A percentile compares a stretch with the other conserved stretches of the same genome.
These are phyloP conservation scores for Phanerochaete sordida DNA, from an alignment of 768 basidiomycete genomes.

Conservation along the genomic window DNA sequence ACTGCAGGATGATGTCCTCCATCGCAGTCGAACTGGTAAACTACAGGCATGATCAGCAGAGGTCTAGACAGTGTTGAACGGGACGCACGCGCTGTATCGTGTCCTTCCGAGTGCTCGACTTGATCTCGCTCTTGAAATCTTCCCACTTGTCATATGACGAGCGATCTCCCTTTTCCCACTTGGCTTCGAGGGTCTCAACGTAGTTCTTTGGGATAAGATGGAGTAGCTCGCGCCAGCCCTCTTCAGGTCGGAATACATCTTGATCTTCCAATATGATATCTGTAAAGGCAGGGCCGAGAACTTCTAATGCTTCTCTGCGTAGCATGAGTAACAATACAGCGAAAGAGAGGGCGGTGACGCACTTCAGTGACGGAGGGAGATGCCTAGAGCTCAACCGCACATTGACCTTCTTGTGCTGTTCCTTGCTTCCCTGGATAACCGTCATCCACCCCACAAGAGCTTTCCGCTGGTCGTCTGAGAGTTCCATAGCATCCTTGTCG, in stretches of 20 bases:
- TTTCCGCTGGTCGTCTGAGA: constrained; percentile 89
- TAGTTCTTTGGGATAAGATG: constrained; percentile 61
- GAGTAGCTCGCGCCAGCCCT: constrained; percentile 74
- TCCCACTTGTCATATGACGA: constrained; percentile 74
- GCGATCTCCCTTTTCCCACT: constrained; percentile 54
- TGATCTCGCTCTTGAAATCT: constrained; percentile 50
- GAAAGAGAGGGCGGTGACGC: constrained; percentile 8
- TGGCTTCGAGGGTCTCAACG: constrained; percentile 42
- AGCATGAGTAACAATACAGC: background rate
- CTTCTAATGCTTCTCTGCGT: constrained; percentile 32
- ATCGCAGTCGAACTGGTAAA: constrained; percentile 43
- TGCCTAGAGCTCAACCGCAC: constrained; percentile 45
- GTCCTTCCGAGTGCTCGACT: constrained; percentile 8
- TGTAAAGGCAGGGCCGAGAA: constrained; percentile 54
- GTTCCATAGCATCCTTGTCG: constrained; percentile 79
- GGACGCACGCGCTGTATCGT: constrained; percentile 31
- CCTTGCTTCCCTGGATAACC: constrained; percentile 77
- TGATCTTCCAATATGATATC: constrained; percentile 78
- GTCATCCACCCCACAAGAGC: constrained; percentile 86
- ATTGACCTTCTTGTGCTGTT: constrained; percentile 80
- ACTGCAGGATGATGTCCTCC: constrained; percentile 89
- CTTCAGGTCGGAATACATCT: constrained; percentile 68
- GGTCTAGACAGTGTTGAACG: background rate
- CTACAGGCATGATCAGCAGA: background rate
- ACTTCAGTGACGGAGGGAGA: constrained; percentile 78